Evolutionary conservation across 176 grass and related monocot genomes (phyloP).

Genomic region (Saccharum spontaneum): DNA sequence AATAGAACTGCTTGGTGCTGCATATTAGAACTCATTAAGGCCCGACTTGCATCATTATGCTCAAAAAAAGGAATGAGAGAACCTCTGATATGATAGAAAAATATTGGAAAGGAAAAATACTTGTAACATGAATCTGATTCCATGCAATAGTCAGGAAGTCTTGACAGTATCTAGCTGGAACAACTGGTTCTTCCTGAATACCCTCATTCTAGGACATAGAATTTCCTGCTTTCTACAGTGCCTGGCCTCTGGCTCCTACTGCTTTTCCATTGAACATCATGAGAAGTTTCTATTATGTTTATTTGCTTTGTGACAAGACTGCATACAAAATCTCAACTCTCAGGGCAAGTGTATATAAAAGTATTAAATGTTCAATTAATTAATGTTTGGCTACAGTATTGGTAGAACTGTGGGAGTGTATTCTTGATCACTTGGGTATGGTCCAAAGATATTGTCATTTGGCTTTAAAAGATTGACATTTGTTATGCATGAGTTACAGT

Average conservation of each 20-base stretch:
- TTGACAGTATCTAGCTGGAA: background rate
- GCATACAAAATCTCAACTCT: background rate
- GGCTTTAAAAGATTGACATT: no score
- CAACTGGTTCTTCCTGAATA: background rate
- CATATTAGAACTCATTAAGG: background rate
- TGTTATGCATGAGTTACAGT: background rate
- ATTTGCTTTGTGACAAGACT: background rate
- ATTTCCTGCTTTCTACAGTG: background rate
- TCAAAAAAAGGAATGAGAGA: background rate
- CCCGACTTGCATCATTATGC: background rate
- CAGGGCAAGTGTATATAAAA: background rate
- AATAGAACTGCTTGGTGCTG: background rate
- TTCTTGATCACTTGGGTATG: background rate
- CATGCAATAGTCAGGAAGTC: background rate
- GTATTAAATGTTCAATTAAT: background rate
- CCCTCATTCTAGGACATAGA: background rate
- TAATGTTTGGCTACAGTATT: background rate
- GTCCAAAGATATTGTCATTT: background rate
- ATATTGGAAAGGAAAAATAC: background rate
- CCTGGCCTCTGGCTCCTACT: background rate
- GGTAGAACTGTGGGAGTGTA: background rate
- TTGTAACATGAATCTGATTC: constrained; percentile 8
- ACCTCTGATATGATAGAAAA: background rate
- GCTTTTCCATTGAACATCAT: background rate
- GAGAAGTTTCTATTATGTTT: constrained; percentile 7